Base-by-base conservation (phyloP, 2,329 filamentous ascomycete species). In the Cercospora beticola region DNA sequence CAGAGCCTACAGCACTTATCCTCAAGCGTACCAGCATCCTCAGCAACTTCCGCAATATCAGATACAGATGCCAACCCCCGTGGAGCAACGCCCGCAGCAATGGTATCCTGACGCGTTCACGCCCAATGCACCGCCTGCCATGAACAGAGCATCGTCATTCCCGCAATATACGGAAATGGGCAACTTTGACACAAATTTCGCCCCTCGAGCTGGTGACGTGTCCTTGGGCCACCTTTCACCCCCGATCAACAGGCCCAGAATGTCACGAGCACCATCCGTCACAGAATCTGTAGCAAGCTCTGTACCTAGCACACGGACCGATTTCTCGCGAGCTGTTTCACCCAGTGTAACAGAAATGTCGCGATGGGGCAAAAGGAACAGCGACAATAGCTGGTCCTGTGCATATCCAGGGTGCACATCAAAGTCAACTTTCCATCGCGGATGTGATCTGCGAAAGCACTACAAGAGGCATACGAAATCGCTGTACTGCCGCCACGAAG, bases 401-500 rank as follows among this genome's bases (percentile, higher is more conserved):
- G 84, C 83, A 4, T 86, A 86, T 73, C 86, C 85, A 0, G 85
- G 84, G 14, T 89, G 87, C 76, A 83, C 85, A n/a, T 88, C 86
- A 54, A 83, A 83, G 69, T 85, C 86, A 2, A 79, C 83, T 1
- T 89, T 89, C 76, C 85, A 83, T 7, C 82, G 87, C 56, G 86
- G 86, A 33, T 89, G 87, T 74, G 87, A 89, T 75, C 79, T 89
- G 18, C 82, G 87, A 30, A 89, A 89, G 74, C 87, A 89, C 74
- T 88, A 85, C 80, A 88, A 88, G 75, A 81, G 87, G 14, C 87
- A 89, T 76, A 86, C 83, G 30, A 89, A 89, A 72, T 83, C 86
- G 16, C 84, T 88, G 64, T 88, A 87, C 76, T 89, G 87, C 76
- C 84, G 86, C 4, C 82, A 87, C 67, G 81, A 84, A 60, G 85